Base-by-base conservation (phyloP, 1,284 basidiomycete species). In the Fomitopsis pinicola region DNA sequence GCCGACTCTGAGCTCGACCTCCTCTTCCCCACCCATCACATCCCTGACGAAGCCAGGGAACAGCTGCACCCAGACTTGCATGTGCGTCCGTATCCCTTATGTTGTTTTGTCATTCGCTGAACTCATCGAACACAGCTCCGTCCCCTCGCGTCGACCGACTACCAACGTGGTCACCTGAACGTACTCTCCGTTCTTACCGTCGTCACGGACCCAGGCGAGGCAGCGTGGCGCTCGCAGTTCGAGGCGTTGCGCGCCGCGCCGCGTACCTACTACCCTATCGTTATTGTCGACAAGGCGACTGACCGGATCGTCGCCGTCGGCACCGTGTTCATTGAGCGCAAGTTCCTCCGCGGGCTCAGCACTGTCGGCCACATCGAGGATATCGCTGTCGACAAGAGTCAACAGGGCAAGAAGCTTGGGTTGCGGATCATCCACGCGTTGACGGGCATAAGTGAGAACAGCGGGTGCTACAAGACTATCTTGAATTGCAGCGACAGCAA, bases 361-460 rank as follows among this genome's bases (percentile, higher is more conserved):
- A 80, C 82, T 60, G 92, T 94, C 9, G 97, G 95, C 0, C 97
- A 99, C 73, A 97, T 99, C 64, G 97, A 99, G 77, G 97, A 99
- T 73, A 98, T 99, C 66, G 95, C 94, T 1, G 96, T 98, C 3
- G 89, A 93, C 75, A 87, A 89, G 75, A 80, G 77, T 50, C 86
- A 89, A 74, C 94, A 97, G 78, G 97, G 97, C 45, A 92, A 91
- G 77, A 92, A 92, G 70, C 82, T 99, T 36, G 97, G 97, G 0
- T 78, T 94, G 75, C 82, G 88, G 66, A 82, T 98, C 68, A 97
- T 99, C 72, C 84, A 93, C 66, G 88, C 91, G 5, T 81, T 98
- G 67, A 92, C 91, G 17, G 78, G 81, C 64, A 86, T 96, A 72
- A 89, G 90, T 68, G 87, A 94, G 81, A 80, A 75, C 64, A 77